Conservation (phyloP, 768 basidiomycete species). For the Cystobasidium onofrii region DNA sequence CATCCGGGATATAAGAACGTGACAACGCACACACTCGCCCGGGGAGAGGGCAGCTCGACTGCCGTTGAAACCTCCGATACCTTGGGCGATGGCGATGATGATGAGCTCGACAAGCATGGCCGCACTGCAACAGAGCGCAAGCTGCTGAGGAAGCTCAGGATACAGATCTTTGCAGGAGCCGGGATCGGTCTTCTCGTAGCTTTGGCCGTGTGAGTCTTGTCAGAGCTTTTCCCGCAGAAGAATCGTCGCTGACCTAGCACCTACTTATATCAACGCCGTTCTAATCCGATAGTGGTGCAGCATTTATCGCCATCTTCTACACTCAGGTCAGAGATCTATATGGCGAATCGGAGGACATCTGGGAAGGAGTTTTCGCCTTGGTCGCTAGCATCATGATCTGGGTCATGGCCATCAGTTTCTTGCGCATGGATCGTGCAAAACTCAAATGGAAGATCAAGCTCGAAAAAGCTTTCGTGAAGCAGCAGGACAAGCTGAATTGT, state of each 20-base stretch:
- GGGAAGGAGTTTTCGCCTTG: conserved; percentile 68
- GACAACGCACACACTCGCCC: background rate
- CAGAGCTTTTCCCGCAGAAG: background rate
- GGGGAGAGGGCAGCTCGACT: background rate
- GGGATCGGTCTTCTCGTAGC: conserved; percentile 67
- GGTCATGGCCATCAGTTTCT: conserved; percentile 86
- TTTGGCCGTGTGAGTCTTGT: conserved; percentile 52
- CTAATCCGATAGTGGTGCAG: conserved; percentile 69
- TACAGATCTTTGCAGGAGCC: conserved; percentile 46
- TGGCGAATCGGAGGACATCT: conserved; percentile 71
- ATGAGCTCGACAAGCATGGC: background rate
- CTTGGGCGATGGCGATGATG: conserved; percentile 10
- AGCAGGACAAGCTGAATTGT: conserved; percentile 31
- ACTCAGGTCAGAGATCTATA: conserved; percentile 79
- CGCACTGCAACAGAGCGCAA: conserved; percentile 25
- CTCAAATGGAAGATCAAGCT: conserved; percentile 92
- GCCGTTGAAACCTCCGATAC: background rate
- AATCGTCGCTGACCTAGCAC: too few species aligned
- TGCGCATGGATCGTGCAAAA: conserved; percentile 87
- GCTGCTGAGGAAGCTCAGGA: conserved; percentile 60
- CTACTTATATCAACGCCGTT: too few species aligned
- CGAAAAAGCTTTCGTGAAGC: conserved; percentile 58
- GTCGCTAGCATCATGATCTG: conserved; percentile 42
- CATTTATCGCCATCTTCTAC: conserved; percentile 92
- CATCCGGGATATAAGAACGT: background rate